Evolutionary conservation across 1,284 basidiomycete genomes (phyloP).

Genomic region (Porodaedalea pini): DNA sequence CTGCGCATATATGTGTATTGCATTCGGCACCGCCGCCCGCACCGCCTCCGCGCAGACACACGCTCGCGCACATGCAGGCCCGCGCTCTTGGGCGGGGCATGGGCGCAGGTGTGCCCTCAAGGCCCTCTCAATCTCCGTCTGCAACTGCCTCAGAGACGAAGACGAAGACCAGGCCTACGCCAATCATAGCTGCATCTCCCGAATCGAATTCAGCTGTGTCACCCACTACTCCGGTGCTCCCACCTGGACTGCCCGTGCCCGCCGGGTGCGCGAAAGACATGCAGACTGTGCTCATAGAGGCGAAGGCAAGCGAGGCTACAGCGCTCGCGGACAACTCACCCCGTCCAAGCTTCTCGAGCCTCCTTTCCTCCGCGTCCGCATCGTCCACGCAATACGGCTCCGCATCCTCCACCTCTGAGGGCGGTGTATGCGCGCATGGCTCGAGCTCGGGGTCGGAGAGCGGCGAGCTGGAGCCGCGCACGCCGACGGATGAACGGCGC

Average conservation of each 20-base stretch:
- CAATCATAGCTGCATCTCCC: background rate
- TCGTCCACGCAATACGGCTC: background rate
- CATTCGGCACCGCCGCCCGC: background rate
- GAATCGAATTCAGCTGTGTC: background rate
- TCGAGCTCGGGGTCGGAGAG: no score
- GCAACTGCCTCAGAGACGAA: background rate
- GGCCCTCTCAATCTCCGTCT: background rate
- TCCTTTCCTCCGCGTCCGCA: background rate
- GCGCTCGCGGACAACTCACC: conserved; percentile 3
- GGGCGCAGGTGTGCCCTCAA: background rate
- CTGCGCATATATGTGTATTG: background rate
- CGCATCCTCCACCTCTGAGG: background rate
- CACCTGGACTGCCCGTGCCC: background rate
- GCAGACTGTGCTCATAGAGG: background rate
- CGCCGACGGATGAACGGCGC: conserved; percentile 10
- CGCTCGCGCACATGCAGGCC: conserved; percentile 5
- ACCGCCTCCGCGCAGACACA: conserved; percentile 2
- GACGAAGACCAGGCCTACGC: background rate
- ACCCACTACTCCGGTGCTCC: background rate
- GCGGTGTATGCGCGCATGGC: background rate
- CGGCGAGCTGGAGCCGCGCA: conserved; percentile 1
- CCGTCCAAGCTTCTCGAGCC: conserved; percentile 8
- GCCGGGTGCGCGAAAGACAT: background rate
- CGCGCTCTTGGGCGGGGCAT: background rate
- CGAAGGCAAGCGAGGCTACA: background rate